phyloP scores from a whole-genome alignment of 2,329 filamentous ascomycete species.

The Phaeoacremonium minimum region DNA sequence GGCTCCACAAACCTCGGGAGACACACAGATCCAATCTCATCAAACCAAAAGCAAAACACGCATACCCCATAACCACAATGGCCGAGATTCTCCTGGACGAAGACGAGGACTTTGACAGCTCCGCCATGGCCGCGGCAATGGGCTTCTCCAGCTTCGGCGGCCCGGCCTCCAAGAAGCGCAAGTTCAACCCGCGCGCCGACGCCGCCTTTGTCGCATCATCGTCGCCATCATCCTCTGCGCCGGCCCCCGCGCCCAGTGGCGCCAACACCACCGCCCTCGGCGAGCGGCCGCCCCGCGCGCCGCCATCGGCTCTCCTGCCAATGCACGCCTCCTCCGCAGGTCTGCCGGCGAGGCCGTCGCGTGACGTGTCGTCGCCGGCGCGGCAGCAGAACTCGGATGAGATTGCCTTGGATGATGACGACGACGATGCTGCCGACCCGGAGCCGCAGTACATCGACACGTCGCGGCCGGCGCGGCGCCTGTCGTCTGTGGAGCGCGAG shows the following conservation, averaged over 20 bases:
- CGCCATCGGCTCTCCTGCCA: slow-evolving; percentile 10
- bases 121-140: slow-evolving; percentile 63
- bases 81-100: slow-evolving; percentile 7
- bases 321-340: slow-evolving; percentile 7
- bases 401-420: slow-evolving; percentile 34
- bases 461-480: slow-evolving; percentile 21
- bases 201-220: slow-evolving; percentile 41
- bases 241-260: slow-evolving; percentile 17
- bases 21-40: no score
- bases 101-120: slow-evolving; percentile 32
- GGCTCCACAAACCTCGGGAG: no score
- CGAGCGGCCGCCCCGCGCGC: slow-evolving; percentile 20
- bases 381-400: slow-evolving; percentile 36
- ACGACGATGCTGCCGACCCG: slow-evolving; percentile 7
- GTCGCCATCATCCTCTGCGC: slow-evolving; percentile 21
- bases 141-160: slow-evolving; percentile 70
- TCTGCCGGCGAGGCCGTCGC: slow-evolving; percentile 1
- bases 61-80: slow-evolving; percentile 3
- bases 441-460: slow-evolving; percentile 25
- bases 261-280: slow-evolving; percentile 33
- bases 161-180: slow-evolving; percentile 60
- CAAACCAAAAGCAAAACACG: background rate
- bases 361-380: no score
- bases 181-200: slow-evolving; percentile 55
- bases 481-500: slow-evolving; percentile 1